phyloP scores from a whole-genome alignment of 202 grass and related monocot genomes.

The Brachypodium distachyon region DNA sequence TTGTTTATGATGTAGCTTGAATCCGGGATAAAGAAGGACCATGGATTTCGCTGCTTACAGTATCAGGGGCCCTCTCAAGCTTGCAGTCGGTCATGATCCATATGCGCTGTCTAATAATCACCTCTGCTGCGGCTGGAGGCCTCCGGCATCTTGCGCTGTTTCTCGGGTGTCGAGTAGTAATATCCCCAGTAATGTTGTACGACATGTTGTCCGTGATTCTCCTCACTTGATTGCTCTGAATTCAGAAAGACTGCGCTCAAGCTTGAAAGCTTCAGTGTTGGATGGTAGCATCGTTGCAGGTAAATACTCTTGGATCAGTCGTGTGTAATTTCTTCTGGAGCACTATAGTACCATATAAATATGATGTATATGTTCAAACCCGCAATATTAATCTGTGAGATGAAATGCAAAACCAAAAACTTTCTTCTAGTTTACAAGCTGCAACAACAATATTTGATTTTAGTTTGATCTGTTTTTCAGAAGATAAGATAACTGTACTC shows the following conservation, averaged over 20 bases:
- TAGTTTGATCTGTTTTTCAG: constrained; percentile 11
- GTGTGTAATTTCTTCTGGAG: neutral
- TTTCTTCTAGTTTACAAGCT: neutral
- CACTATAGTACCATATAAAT: neutral
- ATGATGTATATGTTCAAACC: neutral
- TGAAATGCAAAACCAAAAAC: neutral
- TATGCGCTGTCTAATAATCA: neutral
- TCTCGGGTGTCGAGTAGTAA: constrained; percentile 1
- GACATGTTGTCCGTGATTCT: neutral
- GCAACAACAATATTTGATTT: neutral
- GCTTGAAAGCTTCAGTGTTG: neutral
- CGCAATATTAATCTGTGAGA: neutral
- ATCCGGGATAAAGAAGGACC: too few species aligned
- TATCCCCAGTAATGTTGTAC: neutral
- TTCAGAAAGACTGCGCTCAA: constrained; percentile 7
- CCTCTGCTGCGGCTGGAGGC: neutral
- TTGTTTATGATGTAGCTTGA: too few species aligned
- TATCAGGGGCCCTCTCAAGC: constrained; percentile 20
- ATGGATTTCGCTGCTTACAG: constrained; percentile 45
- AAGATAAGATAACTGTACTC: constrained; percentile 43
- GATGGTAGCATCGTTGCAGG: neutral
- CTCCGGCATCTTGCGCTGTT: neutral
- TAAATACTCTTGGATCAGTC: neutral
- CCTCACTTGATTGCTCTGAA: neutral
- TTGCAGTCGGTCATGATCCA: neutral